Evolutionary conservation across 108 stramenopile species (phyloP), one percentile per base, ranked within the genome.

Genomic region (Asterionellopsis glacialis): DNA sequence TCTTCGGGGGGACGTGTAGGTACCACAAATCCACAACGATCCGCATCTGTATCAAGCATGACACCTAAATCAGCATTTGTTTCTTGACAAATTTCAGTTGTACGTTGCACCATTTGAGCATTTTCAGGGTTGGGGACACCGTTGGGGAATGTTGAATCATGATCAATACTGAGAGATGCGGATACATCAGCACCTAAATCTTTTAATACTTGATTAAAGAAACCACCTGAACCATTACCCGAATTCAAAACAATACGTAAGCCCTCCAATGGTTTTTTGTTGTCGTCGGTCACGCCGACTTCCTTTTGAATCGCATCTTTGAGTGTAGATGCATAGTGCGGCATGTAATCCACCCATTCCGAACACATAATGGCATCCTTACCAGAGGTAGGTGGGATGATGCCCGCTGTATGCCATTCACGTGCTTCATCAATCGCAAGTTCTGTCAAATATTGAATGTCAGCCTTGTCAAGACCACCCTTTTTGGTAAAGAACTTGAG

Each of bases 41-140:
- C 92, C 11, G 86, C 88, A 74, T 93, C 92, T 12, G 88, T 90
- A 66, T 93, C 92, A 57, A 93, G 77, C 76, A 93, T 72, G 25
- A 93, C 80, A 7, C 87, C 92, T 38, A 93, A 55, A 55, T 93
- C 88, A 28, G 88, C 92, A 59, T 80, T 56, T 5, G 70, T 69
- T 19, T 54, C 56, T 52, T 76, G 58, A 50, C 88, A 90, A 9
- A 72, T 75, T 0, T 55, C 51, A 19, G 77, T 72, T 11, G 92
- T 93, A 45, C 73, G 82, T 39, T 77, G 70, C 3, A 93, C 68
- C 81, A 88, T 86, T 0, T 15, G 51, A 22, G 72, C 63, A 43
- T 70, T 70, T 75, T 93, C 91, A 27, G 91, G 91, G 70, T 93
- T 93, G 1, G 91, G 88, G n/a, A 89, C 72, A 19, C 91, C 91